Evolutionary conservation across 2,329 filamentous ascomycete species (phyloP).

Genomic region (Fusarium incarnatum): DNA sequence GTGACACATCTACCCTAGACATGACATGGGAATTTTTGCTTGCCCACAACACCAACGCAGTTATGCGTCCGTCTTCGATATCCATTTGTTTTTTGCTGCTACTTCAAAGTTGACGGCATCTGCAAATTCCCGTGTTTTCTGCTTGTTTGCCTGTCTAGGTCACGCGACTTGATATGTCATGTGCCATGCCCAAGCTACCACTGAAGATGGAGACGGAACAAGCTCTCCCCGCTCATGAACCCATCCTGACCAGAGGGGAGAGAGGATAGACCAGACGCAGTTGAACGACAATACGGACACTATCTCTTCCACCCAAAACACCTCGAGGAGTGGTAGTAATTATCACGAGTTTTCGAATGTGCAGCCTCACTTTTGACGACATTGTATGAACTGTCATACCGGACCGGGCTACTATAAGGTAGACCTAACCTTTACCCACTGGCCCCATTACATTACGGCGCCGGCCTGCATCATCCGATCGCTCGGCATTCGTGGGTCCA

Average conservation of each 20-base stretch:
- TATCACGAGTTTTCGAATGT: background rate
- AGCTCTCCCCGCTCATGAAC: conserved; percentile 40
- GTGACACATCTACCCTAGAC: conserved; percentile 19
- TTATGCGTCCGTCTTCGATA: background rate
- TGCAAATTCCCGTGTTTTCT: conserved; percentile 17
- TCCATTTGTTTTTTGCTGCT: background rate
- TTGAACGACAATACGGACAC: background rate
- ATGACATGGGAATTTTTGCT: background rate
- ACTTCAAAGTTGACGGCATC: background rate
- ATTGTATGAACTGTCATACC: background rate
- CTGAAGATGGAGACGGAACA: conserved; percentile 25
- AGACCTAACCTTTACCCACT: conserved; percentile 19
- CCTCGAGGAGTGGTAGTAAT: background rate
- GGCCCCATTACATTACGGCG: conserved; percentile 43
- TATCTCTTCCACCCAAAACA: background rate
- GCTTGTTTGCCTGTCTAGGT: conserved; percentile 20
- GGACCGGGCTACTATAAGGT: background rate
- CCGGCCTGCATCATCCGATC: conserved; percentile 46
- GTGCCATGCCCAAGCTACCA: conserved; percentile 30
- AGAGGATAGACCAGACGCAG: background rate
- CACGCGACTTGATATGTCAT: conserved; percentile 40
- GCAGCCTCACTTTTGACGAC: background rate
- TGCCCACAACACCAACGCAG: conserved; percentile 2
- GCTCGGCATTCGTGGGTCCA: conserved; percentile 46
- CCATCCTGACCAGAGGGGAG: conserved; percentile 19